Evolutionary conservation across 768 basidiomycete genomes (phyloP).

Genomic region (Naganishia antarctica): DNA sequence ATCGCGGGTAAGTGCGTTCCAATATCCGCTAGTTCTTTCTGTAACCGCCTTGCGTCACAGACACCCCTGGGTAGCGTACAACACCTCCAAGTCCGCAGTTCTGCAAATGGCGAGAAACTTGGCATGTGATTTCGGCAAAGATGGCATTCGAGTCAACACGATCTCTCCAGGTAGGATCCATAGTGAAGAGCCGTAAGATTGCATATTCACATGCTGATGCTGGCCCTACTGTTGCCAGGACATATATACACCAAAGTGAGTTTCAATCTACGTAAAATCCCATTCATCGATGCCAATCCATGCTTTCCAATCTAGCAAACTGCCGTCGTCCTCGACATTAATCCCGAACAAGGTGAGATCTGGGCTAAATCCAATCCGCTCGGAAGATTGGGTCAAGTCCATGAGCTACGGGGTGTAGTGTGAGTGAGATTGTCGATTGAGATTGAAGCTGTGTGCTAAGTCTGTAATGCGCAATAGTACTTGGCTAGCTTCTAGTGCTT

Average conservation of each 20-base stretch:
- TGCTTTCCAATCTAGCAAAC: slow-evolving; percentile 40
- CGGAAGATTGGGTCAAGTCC: slow-evolving; percentile 29
- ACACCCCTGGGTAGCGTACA: slow-evolving; percentile 38
- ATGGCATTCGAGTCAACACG: slow-evolving; percentile 46
- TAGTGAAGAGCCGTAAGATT: background rate
- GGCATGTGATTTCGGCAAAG: slow-evolving; percentile 48
- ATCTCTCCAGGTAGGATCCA: slow-evolving; percentile 34
- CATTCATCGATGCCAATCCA: slow-evolving; percentile 5
- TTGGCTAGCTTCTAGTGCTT: slow-evolving; percentile 28
- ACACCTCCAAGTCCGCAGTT: slow-evolving; percentile 47
- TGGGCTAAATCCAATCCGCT: slow-evolving; percentile 32
- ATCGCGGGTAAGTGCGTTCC: too few species aligned
- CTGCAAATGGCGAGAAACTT: slow-evolving; percentile 46
- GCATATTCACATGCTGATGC: background rate
- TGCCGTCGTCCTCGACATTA: slow-evolving; percentile 35
- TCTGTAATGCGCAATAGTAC: slow-evolving; percentile 15
- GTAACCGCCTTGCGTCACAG: background rate
- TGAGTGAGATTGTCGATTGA: background rate
- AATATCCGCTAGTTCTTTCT: too few species aligned
- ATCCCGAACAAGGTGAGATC: slow-evolving; percentile 35
- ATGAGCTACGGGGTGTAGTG: slow-evolving; percentile 31
- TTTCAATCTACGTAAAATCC: background rate
- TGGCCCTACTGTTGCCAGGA: background rate
- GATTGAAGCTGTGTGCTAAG: background rate
- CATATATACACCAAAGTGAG: slow-evolving; percentile 36